Conservation (phyloP, 1,139 yeast genomes). For the Lodderomyces parapsilosis region DNA sequence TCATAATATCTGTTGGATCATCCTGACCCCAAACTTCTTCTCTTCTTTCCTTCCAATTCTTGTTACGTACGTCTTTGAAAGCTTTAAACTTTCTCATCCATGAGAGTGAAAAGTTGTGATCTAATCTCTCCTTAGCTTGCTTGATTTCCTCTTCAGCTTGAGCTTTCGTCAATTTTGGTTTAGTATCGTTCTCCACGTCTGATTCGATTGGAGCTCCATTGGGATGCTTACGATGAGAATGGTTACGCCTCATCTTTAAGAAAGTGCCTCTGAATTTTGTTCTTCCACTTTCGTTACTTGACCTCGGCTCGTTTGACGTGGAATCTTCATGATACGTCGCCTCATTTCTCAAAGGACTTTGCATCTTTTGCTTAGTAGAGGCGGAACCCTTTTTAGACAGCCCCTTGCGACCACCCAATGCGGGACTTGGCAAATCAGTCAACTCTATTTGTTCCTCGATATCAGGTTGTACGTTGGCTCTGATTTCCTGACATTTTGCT, state of each 20-base stretch:
- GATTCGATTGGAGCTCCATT: neutral
- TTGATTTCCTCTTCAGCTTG: conserved; percentile 31
- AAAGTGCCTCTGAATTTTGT: neutral
- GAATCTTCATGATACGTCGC: neutral
- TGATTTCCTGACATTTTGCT: conserved; percentile 21
- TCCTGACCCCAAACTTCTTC: conserved; percentile 39
- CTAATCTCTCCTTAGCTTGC: conserved; percentile 35
- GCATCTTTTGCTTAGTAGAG: neutral
- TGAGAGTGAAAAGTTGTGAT: conserved; percentile 56
- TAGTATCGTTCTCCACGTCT: neutral
- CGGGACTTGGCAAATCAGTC: conserved; percentile 11
- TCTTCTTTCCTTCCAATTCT: conserved; percentile 27
- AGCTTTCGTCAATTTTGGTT: conserved; percentile 14
- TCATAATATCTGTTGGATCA: conserved; percentile 26
- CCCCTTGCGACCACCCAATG: neutral
- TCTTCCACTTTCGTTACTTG: neutral
- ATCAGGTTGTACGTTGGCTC: conserved; percentile 11
- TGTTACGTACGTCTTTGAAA: conserved; percentile 25
- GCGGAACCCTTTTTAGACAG: neutral
- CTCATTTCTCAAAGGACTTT: conserved; percentile 7
- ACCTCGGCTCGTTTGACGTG: neutral
- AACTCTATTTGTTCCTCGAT: conserved; percentile 21
- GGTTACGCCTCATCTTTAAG: neutral
- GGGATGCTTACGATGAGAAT: neutral
- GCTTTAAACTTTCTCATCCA: conserved; percentile 56